Base-by-base conservation (phyloP, 495 filamentous ascomycete species). In the Hypomontagnella submonticulosa region DNA sequence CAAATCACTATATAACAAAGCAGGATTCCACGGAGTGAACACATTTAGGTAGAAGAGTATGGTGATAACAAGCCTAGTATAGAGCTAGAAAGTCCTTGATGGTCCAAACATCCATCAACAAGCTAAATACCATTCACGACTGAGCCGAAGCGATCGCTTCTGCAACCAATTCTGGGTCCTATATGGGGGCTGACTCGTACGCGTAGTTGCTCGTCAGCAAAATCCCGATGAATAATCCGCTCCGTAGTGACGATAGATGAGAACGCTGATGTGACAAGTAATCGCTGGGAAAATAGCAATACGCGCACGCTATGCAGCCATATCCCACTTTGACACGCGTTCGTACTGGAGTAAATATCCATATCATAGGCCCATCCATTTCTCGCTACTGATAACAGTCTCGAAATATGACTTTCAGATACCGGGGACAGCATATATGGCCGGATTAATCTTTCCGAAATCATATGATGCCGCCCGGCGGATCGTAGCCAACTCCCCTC, bases 391-490 rank as follows among this genome's bases (percentile, higher is more conserved):
- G 12, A 27, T 54, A 15, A 32, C 9, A 23, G 16, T 44, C 51
- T 19, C 18, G 15, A 60, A 52, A 56, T 37, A 53, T 20, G 40
- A 16, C 33, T 43, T 19, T 57, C 44, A 36, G 57, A 57, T 37
- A 61, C 43, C 1, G 27, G 37, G 32, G 11, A 52, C 33, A n/a
- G n/a, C n/a, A n/a, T n/a, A 27, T 34, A 11, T 53, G 15, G 16
- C 34, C 13, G 30, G 8, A 12, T 32, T 10, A 49, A 41, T 13
- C 40, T 32, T 23, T n/a, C 37, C 44, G 8, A 13, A 38, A 58
- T 82, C 61, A 85, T 73, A 85, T 83, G 50, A 85, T 84, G 18
- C 83, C 83, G 5, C 83, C 83, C 10, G 83, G 83, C 48, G 83
- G 83, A 66, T 85, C 81, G 61, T 82, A 84, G 15, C 72, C 73